phyloP scores from a whole-genome alignment of 345 rosid species.

The Linum usitatissimum region DNA sequence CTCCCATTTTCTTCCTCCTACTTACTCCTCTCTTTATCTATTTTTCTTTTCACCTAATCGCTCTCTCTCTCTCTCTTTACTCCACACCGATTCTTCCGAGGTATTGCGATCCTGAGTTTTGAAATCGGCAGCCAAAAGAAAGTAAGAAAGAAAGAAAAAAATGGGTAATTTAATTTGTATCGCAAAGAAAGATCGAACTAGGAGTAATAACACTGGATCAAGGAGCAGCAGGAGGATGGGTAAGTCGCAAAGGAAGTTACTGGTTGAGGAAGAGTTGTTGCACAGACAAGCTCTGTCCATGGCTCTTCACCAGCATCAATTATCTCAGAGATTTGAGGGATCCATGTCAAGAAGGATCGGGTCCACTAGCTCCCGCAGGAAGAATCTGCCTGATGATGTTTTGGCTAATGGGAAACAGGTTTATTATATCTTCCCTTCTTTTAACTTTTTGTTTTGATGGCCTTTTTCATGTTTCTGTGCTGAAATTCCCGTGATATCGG shows the following conservation, averaged over 20 bases:
- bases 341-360: constrained; percentile 93
- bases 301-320: constrained; percentile 81
- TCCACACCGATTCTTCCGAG: not conserved
- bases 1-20: not conserved
- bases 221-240: constrained; percentile 40
- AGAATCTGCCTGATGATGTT: constrained; percentile 46
- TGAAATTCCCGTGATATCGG: not conserved
- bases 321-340: constrained; percentile 93
- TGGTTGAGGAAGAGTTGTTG: constrained; percentile 76
- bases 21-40: not conserved
- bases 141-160: too few species aligned
- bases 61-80: not conserved
- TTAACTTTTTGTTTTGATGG: not conserved
- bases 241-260: constrained; percentile 70
- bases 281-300: constrained; percentile 89
- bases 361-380: constrained; percentile 68
- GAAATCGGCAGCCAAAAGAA: not conserved
- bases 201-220: constrained; percentile 31
- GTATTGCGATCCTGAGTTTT: not conserved
- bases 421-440: not conserved
- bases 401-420: constrained; percentile 73
- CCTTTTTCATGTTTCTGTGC: not conserved
- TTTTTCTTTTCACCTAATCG: not conserved
- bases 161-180: constrained; percentile 84
- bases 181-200: constrained; percentile 54